These are phyloP conservation scores for Penicillium sp. DNA, from an alignment of 2,329 filamentous ascomycete species.

Conservation along the genomic window DNA sequence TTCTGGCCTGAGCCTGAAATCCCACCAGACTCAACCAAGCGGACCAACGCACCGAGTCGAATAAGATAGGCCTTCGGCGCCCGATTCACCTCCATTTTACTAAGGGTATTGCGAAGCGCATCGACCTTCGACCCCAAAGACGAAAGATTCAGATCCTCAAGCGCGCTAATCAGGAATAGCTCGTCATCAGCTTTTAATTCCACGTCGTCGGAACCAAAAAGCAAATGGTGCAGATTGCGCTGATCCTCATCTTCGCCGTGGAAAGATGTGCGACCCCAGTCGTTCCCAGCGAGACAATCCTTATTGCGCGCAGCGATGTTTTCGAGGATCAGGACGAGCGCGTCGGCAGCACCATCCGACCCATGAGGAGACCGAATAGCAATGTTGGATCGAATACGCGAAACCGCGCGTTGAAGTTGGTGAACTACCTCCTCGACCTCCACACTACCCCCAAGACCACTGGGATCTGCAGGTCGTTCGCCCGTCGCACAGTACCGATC, in stretches of 20 bases:
- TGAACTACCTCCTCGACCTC: conserved; percentile 34
- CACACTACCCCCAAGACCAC: conserved; percentile 14
- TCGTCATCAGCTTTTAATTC: conserved; percentile 26
- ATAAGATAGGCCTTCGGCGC: conserved; percentile 38
- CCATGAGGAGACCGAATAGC: conserved; percentile 36
- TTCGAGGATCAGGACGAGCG: conserved; percentile 40
- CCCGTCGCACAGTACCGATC: conserved; percentile 41
- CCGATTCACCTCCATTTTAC: conserved; percentile 47
- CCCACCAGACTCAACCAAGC: conserved; percentile 26
- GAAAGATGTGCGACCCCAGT: conserved; percentile 34
- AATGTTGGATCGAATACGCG: conserved; percentile 36
- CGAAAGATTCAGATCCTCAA: conserved; percentile 34
- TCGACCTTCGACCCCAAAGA: conserved; percentile 31
- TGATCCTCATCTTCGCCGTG: conserved; percentile 41
- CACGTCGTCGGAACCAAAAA: conserved; percentile 37
- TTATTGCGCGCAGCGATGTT: conserved; percentile 40
- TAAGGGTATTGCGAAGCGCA: conserved; percentile 33
- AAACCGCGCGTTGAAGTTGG: conserved; percentile 31
- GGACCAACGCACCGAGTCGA: conserved; percentile 33
- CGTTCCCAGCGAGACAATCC: conserved; percentile 39
- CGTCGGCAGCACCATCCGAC: conserved; percentile 37
- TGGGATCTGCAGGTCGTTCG: conserved; percentile 21
- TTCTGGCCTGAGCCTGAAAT: conserved; percentile 30
- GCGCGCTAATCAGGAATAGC: conserved; percentile 41
- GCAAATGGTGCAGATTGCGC: conserved; percentile 44